Percentiles rank a stretch among this genome's conserved stretches.
Conservation (phyloP, 2,329 filamentous ascomycete species). For the Aureobasidium sp. region DNA sequence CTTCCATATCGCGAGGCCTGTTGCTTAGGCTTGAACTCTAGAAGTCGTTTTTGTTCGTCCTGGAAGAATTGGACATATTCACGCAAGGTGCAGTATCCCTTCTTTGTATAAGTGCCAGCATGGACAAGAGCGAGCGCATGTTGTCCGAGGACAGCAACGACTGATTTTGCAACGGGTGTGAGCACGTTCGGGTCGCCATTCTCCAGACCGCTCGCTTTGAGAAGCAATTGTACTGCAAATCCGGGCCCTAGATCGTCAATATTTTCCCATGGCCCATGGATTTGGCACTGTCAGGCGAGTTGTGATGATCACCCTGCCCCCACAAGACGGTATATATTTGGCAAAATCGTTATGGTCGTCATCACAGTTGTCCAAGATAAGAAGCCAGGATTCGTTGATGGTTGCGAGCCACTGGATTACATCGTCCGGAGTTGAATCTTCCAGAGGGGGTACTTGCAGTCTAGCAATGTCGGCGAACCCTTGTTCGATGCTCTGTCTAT, state of each 20-base stretch:
- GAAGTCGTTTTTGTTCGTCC: constrained; percentile 31
- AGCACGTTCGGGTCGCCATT: neutral
- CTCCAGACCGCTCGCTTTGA: neutral
- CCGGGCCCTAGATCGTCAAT: constrained; percentile 24
- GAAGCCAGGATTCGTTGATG: constrained; percentile 27
- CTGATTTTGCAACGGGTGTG: neutral
- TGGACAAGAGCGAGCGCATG: constrained; percentile 35
- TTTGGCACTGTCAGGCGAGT: constrained; percentile 26
- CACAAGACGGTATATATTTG: constrained; percentile 27
- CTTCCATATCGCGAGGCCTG: constrained; percentile 37
- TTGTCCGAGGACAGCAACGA: constrained; percentile 12
- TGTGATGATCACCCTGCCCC: constrained; percentile 28
- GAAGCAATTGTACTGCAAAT: neutral
- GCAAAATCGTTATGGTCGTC: constrained; percentile 25
- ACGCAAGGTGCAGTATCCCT: constrained; percentile 29
- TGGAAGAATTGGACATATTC: constrained; percentile 31
- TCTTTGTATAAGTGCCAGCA: constrained; percentile 33
- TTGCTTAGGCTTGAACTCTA: constrained; percentile 32
- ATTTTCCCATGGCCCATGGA: constrained; percentile 24
- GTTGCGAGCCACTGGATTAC: constrained; percentile 24
- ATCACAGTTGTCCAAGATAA: constrained; percentile 34
- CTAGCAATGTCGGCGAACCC: constrained; percentile 31
- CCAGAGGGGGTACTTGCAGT: neutral
- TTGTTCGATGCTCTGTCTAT: constrained; percentile 26
- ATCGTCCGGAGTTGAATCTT: constrained; percentile 22